phyloP scores from a whole-genome alignment of 2,329 filamentous ascomycete genomes.

The Diaporthe citriasiana region DNA sequence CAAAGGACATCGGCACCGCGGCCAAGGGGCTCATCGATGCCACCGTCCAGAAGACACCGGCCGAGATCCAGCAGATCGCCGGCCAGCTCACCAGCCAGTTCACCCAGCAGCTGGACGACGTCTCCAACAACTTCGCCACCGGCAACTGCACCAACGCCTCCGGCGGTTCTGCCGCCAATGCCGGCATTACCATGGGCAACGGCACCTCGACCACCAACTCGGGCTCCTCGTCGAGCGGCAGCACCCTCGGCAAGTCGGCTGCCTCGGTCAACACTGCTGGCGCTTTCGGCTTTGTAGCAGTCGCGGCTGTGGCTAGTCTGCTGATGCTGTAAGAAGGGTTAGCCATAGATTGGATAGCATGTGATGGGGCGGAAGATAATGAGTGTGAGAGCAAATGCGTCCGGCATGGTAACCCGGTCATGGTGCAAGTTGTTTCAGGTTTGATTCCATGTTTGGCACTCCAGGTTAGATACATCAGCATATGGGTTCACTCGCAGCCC shows the following conservation, averaged over 20 bases:
- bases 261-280: conserved; percentile 27
- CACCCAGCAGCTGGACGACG: conserved; percentile 45
- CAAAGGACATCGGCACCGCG: conserved; percentile 46
- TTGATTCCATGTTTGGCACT: background rate
- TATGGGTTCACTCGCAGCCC: conserved; percentile 8
- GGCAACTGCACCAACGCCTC: conserved; percentile 50
- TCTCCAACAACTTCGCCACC: conserved; percentile 47
- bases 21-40: conserved; percentile 50
- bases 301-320: conserved; percentile 33
- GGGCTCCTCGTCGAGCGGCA: conserved; percentile 1
- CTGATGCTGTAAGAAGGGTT: conserved; percentile 32
- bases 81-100: conserved; percentile 47
- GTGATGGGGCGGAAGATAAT: background rate
- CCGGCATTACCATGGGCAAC: conserved; percentile 36
- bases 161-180: conserved; percentile 23
- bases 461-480: conserved; percentile 26
- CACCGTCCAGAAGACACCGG: conserved; percentile 50
- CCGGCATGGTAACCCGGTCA: background rate
- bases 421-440: background rate
- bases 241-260: conserved; percentile 20
- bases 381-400: conserved; percentile 10
- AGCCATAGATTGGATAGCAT: background rate
- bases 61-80: conserved; percentile 49
- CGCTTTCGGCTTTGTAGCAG: conserved; percentile 23
- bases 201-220: background rate